Base-by-base conservation (phyloP, 345 rosid species). In the Noccaea caerulescens region DNA sequence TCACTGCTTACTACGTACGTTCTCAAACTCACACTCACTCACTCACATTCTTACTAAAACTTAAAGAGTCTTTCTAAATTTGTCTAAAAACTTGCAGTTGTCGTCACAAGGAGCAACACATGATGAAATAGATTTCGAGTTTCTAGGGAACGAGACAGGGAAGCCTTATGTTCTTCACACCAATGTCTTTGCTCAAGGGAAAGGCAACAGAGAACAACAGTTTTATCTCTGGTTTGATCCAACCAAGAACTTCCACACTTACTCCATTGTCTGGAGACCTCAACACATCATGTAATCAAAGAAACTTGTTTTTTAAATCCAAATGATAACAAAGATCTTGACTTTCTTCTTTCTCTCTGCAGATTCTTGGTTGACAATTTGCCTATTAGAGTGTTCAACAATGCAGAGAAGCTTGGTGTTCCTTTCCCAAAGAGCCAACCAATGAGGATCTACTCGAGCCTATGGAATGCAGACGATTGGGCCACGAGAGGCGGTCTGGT, bases 91-190 rank as follows among this genome's bases (percentile, higher is more conserved):
- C 18, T 41, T 69, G 78, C 71, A 85, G 88, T 56, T 87, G 71
- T 83, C 85, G 14, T 84, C 88, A 8, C 73, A 66, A 70, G 91
- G 91, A 56, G 72, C 76, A 69, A 69, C 65, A 14, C 82, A 78
- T 42, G 93, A 87, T 58, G 93, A 87, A 56, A 85, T 87, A 18
- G 93, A 87, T 50, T 84, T 87, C 37, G 93, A 87, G 57, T 87
- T 87, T 80, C 63, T 85, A 44, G 93, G 90, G 16, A 87, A 87
- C 27, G 58, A 81, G 2, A 85, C 81, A 12, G 90, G 89, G 5
- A 76, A 82, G 7, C 90, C 92, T 53, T 87, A 85, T 54, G 80
- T 78, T 57, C 83, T 85, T 2, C 92, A 85, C 71, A 87, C 90
- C 11, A 87, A 87, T 70, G 81, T 85, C 20, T 87, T 58, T 53